Evolutionary conservation across 75 land plant genomes (phyloP), one percentile per base, ranked within the genome.

Genomic region (Azolla pinnata): DNA sequence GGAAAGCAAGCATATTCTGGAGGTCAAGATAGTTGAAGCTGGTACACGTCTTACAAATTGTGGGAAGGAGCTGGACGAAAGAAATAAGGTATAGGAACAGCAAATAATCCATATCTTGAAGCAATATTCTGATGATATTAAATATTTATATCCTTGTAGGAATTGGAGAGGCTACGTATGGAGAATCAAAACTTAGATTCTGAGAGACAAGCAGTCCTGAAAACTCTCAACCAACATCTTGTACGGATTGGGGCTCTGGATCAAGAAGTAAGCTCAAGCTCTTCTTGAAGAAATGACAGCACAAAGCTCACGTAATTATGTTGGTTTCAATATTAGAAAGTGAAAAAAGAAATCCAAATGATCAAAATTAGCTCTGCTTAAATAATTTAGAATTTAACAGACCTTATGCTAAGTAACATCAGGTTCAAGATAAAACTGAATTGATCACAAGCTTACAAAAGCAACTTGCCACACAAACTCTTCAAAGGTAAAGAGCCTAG

Each of bases 361-460:
- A 17, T 4, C 17, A 17, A 46, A 18, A 46, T n/a, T n/a, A n/a
- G n/a, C n/a, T n/a, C n/a, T n/a, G n/a, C n/a, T n/a, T n/a, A n/a
- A n/a, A n/a, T n/a, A n/a, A n/a, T n/a, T n/a, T n/a, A n/a, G 9
- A 8, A 16, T 20, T 52, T 16, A 12, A 10, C 12, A 52, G 20
- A 42, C 10, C 14, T 42, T 42, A 17, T 42, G 14, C 44, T 10
- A 10, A 10, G 44, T 17, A 42, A 10, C 24, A 28, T 4, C 75
- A 73, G 75, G 75, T 73, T 44, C 62, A 61, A 33, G 71, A 65
- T 33, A 73, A 73, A 52, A 67, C 31, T 61, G 75, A 73, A 23
- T 31, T 62, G 40, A 44, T 73, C 17, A 19, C 65, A 30, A 73
- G 61, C 54, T 63, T 63, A 53, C 56, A 67, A 26, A 56, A 53